Base-by-base conservation (phyloP, 768 basidiomycete genomes). In the Lactarius tabidus region DNA sequence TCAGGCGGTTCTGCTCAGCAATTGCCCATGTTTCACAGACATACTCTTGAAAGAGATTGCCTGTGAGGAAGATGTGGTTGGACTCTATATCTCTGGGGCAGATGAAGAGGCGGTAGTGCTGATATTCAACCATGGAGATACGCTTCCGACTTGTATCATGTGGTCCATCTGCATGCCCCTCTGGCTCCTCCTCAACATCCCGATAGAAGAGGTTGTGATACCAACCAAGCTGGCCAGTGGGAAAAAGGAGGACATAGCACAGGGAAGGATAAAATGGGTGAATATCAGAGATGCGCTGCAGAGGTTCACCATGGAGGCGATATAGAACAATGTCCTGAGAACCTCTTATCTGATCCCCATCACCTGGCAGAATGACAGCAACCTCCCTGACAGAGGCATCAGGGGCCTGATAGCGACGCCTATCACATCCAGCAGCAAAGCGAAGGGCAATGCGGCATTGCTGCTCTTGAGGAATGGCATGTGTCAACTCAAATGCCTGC, bases 361-460 rank as follows among this genome's bases (percentile, higher is more conserved):
- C 20, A n/a, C 60, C 60, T 31, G 20, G 36, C 5, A 61, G 4
- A 20, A 54, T 20, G 1, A 54, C 38, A 5, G 60, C 38, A 6
- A 61, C 17, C 60, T 61, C 60, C 1, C 6, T 14, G 1, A 54
- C 38, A 15, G 36, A 18, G 18, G 20, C 60, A 39, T 61, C 38
- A 14, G 52, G 60, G 6, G 12, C 2, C 1, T 60, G 14, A 29
- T 60, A 60, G 36, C 51, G 36, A 2, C 9, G 17, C 8, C 23
- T 18, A 39, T 61, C 60, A 61, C 3, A 29, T 9, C 1, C 1
- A 0, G 51, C 0, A 23, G 53, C 20, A 41, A 61, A 61, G 7
- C n/a, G 38, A 15, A 61, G 60, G 18, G 60, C 3, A 69, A 82
- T 79, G 0, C 31, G 20, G 8, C 67, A 39, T 3, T 56, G 39